Conservation (phyloP, 192 early-diverging fungal species). For the Rhizophlyctis rosea region DNA sequence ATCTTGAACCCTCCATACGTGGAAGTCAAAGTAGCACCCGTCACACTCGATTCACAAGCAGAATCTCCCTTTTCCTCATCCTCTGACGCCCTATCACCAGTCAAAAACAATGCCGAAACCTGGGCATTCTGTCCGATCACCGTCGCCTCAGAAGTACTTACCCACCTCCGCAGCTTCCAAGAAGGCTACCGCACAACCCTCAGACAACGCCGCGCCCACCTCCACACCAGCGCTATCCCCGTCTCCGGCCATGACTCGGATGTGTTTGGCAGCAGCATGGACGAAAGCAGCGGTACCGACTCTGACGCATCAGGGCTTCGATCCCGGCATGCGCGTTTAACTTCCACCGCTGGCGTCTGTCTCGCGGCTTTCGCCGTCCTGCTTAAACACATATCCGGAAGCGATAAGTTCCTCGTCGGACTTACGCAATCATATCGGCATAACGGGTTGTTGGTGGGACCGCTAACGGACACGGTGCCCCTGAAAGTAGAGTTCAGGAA, state of each 20-base stretch:
- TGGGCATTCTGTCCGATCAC: conserved; percentile 34
- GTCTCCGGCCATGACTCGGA: neutral
- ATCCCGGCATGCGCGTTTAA: conserved; percentile 5
- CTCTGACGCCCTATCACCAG: neutral
- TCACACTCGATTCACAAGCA: conserved; percentile 33
- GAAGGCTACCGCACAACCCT: conserved; percentile 21
- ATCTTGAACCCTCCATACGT: conserved; percentile 45
- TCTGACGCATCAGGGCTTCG: neutral
- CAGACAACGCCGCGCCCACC: conserved; percentile 7
- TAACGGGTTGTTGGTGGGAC: conserved; percentile 41
- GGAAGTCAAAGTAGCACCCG: conserved; percentile 27
- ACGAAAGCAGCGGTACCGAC: conserved; percentile 8
- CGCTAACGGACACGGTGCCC: conserved; percentile 46
- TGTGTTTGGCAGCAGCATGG: neutral
- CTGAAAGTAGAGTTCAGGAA: conserved; percentile 49
- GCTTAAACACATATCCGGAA: conserved; percentile 49
- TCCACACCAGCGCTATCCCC: neutral
- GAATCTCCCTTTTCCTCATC: too few relatives aligned
- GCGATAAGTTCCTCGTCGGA: conserved; percentile 50
- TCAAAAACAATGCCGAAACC: neutral
- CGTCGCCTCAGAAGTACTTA: conserved; percentile 29
- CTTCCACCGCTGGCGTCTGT: conserved; percentile 17
- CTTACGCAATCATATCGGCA: conserved; percentile 32
- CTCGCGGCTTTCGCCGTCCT: conserved; percentile 50
- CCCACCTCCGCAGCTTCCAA: conserved; percentile 37